These are phyloP conservation scores for Lotmaria passim DNA, from an alignment of 208 protist species.

Conservation along the genomic window DNA sequence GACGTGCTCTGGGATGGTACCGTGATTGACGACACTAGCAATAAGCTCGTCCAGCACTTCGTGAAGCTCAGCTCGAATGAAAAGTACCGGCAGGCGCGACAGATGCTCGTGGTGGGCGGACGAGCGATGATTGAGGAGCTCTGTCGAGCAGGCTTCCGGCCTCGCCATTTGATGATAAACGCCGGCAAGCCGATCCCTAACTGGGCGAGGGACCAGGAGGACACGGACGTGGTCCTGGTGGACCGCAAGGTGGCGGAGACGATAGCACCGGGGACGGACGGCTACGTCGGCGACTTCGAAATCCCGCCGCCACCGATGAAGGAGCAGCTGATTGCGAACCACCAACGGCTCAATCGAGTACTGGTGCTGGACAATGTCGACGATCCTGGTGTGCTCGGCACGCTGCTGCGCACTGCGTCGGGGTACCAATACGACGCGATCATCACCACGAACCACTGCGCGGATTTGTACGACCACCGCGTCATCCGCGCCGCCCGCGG, in stretches of 20 bases:
- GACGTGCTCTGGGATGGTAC: slow-evolving; percentile 89
- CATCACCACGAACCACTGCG: slow-evolving; percentile 88
- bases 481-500: slow-evolving; percentile 85
- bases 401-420: slow-evolving; percentile 77
- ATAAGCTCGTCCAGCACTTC: slow-evolving; percentile 85
- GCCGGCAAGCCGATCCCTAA: slow-evolving; percentile 60
- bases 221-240: slow-evolving; percentile 69
- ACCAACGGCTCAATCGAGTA: slow-evolving; percentile 81
- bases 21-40: slow-evolving; percentile 71
- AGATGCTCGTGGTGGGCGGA: slow-evolving; percentile 79
- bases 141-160: slow-evolving; percentile 61
- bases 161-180: slow-evolving; percentile 74
- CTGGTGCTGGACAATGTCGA: slow-evolving; percentile 92
- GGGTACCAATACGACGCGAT: slow-evolving; percentile 90
- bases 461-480: slow-evolving; percentile 89
- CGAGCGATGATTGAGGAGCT: slow-evolving; percentile 86
- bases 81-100: slow-evolving; percentile 79
- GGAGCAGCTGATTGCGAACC: slow-evolving; percentile 88
- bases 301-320: slow-evolving; percentile 80
- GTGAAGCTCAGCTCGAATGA: slow-evolving; percentile 65
- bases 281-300: slow-evolving; percentile 88
- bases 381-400: slow-evolving; percentile 83
- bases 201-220: slow-evolving; percentile 43
- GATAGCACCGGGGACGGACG: slow-evolving; percentile 80
- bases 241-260: slow-evolving; percentile 49